Evolutionary conservation across 495 filamentous ascomycete species (phyloP).

Genomic region (Aspergillus affinis): DNA sequence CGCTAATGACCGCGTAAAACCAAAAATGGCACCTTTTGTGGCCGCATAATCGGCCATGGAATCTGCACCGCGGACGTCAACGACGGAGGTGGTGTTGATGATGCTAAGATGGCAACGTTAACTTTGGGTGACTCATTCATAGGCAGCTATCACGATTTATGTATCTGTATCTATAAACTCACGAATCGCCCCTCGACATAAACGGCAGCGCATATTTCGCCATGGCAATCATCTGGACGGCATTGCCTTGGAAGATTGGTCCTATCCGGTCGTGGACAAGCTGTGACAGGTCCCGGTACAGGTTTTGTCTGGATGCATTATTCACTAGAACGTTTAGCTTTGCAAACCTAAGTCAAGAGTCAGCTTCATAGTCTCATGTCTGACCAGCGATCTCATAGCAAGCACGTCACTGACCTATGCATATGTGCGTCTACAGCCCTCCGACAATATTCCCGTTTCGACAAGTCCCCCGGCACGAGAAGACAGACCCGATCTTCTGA

Average conservation of each 20-base stretch:
- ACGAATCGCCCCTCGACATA: constrained; percentile 52
- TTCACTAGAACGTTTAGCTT: constrained; percentile 59
- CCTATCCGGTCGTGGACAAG: constrained; percentile 53
- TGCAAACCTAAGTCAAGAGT: constrained; percentile 33
- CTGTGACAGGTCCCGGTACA: constrained; percentile 50
- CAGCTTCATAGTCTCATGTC: no score
- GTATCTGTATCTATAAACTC: neutral
- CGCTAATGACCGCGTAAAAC: constrained; percentile 58
- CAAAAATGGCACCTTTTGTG: constrained; percentile 62
- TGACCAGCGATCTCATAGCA: no score
- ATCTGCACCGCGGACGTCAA: constrained; percentile 52
- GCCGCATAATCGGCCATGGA: constrained; percentile 59
- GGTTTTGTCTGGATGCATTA: constrained; percentile 58
- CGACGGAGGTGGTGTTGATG: constrained; percentile 59
- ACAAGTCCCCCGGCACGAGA: constrained; percentile 50
- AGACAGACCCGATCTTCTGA: constrained; percentile 43
- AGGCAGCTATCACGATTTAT: neutral
- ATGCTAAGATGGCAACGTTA: constrained; percentile 40
- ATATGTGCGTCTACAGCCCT: constrained; percentile 53
- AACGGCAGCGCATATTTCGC: constrained; percentile 59
- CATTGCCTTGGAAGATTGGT: constrained; percentile 56
- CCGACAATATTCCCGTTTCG: constrained; percentile 43
- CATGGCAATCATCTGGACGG: constrained; percentile 62
- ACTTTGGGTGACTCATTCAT: neutral
- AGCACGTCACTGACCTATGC: constrained; percentile 29